Base-by-base conservation (phyloP, 352 stramenopile genomes). In the Hyaloperonospora arabidopsidis region DNA sequence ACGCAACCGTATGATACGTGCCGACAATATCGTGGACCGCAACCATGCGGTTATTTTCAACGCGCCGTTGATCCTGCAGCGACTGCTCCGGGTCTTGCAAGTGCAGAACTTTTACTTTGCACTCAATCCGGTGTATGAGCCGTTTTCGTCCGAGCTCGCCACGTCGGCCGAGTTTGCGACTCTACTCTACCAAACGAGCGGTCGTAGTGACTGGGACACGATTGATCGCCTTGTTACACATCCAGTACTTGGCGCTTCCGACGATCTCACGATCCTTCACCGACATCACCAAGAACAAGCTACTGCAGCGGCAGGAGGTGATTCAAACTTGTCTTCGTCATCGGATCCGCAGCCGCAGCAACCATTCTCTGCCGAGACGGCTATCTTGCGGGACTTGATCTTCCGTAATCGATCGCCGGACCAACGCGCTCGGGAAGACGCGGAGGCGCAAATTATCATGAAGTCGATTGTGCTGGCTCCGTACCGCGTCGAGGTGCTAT, bases 401-500 rank as follows among this genome's bases (percentile, higher is more conserved):
- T 86, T 90, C 45, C 75, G 79, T 4, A 84, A 79, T 17, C 63
- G 77, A 35, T 66, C 72, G 1, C 68, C 72, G 21, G 65, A 79
- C 15, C 67, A 84, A 53, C 77, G 76, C 0, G 66, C 63, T 5
- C 61, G 65, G n/a, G 80, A 90, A 63, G 76, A 90, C 45, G 65
- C 74, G 1, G 78, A 90, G 51, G 78, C 76, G 0, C 74, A 87
- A 45, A 72, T 97, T 17, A 82, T 97, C 29, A 95, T 97, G 74
- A 96, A 97, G 61, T 91, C 85, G 13, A 87, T 97, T 39, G 70
- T 96, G n/a, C 53, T 97, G 14, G 84, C 84, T 2, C 87, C 87
- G 18, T 97, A 96, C 58, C 90, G 97, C 43, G 93, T 98, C 0
- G 94, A 98, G 67, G 86, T 98, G 52, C 75, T 98, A 15, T 98